These are phyloP conservation scores for Exophiala sp. DNA, from an alignment of 2,329 filamentous ascomycete species.

Conservation along the genomic window DNA sequence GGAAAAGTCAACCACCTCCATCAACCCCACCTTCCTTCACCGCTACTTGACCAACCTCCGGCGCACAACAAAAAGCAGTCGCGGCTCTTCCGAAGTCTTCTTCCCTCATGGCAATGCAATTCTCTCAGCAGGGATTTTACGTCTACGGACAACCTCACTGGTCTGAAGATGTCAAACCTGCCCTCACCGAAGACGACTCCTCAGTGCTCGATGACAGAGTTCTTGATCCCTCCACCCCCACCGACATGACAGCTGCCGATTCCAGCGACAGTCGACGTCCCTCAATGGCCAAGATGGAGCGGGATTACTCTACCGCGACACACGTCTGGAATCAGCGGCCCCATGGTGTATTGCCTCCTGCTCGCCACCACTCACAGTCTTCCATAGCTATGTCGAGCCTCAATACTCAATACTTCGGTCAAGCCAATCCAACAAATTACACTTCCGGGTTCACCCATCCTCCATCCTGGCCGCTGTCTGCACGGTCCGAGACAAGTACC, in stretches of 20 bases:
- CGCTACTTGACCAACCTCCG: conserved; percentile 19
- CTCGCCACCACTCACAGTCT: conserved; percentile 41
- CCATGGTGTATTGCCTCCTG: conserved; percentile 41
- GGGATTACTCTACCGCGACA: conserved; percentile 52
- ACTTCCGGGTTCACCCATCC: conserved; percentile 45
- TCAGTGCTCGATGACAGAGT: conserved; percentile 49
- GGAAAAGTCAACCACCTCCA: conserved; percentile 11
- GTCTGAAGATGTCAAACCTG: conserved; percentile 40
- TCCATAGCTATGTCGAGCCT: conserved; percentile 49
- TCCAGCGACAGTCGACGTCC: conserved; percentile 40
- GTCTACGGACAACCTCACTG: conserved; percentile 44
- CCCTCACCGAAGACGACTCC: conserved; percentile 48
- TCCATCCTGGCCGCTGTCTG: conserved; percentile 61
- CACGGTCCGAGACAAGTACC: conserved; percentile 67
- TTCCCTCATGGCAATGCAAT: conserved; percentile 35
- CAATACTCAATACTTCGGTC: conserved; percentile 61
- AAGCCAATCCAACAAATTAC: conserved; percentile 51
- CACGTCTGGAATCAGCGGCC: conserved; percentile 50
- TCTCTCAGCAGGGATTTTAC: conserved; percentile 40
- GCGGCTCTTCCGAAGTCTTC: conserved; percentile 6
- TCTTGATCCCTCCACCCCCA: conserved; percentile 47
- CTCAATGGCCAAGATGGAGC: conserved; percentile 47
- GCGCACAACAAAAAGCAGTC: conserved; percentile 15
- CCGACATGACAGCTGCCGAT: conserved; percentile 44
- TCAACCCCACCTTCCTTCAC: conserved; percentile 21